These are phyloP conservation scores for Tetrahymena borealis DNA, from an alignment of 73 alveolate species.

Conservation along the genomic window DNA sequence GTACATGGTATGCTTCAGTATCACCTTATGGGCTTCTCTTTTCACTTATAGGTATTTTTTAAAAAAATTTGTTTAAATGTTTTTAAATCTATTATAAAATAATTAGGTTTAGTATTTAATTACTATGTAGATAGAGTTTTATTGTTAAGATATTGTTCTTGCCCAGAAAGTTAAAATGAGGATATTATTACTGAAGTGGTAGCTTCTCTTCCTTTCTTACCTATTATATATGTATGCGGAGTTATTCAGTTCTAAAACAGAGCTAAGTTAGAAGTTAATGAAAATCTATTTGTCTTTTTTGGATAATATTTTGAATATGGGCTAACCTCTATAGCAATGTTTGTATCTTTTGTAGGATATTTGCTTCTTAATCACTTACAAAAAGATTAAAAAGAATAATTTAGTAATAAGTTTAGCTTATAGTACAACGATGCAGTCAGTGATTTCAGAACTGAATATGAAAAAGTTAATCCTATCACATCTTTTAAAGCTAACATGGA, in stretches of 20 bases:
- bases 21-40: background rate
- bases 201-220: background rate
- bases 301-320: background rate
- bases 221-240: background rate
- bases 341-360: background rate
- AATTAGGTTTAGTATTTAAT: background rate
- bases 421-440: background rate
- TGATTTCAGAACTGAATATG: background rate
- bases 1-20: background rate
- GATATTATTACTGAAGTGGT: background rate
- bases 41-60: background rate
- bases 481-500: background rate
- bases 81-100: too few species aligned
- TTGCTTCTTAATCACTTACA: background rate
- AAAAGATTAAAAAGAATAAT: background rate
- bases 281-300: background rate
- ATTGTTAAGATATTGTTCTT: background rate
- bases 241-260: background rate
- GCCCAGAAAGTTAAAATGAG: background rate
- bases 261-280: background rate
- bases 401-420: background rate
- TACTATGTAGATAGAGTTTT: background rate
- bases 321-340: background rate
- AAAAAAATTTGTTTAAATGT: background rate
- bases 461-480: background rate